phyloP scores from a whole-genome alignment of 192 early-diverging fungal species.

The Coemansia sp. region DNA sequence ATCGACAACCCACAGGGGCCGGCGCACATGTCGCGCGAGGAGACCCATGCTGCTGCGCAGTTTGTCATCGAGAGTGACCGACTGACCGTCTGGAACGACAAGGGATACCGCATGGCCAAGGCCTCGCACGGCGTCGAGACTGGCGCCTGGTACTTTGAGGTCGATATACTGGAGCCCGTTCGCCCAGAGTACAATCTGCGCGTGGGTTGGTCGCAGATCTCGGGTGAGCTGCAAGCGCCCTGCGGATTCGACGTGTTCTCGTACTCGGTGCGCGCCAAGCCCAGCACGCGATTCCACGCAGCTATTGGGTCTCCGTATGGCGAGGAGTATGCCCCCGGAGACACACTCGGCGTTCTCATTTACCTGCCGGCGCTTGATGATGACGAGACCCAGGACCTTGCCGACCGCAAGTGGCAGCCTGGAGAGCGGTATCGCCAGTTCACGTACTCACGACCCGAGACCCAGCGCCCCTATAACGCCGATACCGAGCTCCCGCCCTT shows the following conservation, averaged over 20 bases:
- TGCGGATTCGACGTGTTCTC: slow-evolving; percentile 73
- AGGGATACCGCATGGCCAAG: slow-evolving; percentile 76
- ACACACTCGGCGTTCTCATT: slow-evolving; percentile 53
- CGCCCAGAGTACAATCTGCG: slow-evolving; percentile 60
- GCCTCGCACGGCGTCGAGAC: slow-evolving; percentile 71
- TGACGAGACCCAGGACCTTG: slow-evolving; percentile 49
- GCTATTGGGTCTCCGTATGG: slow-evolving; percentile 51
- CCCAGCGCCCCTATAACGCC: slow-evolving; percentile 43
- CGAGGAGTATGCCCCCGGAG: slow-evolving; percentile 37
- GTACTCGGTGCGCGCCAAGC: slow-evolving; percentile 65
- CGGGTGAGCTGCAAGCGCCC: slow-evolving; percentile 71
- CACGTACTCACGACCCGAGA: slow-evolving; percentile 42
- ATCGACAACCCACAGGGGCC: slow-evolving; percentile 61
- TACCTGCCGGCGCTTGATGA: slow-evolving; percentile 46
- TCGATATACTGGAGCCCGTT: slow-evolving; percentile 50
- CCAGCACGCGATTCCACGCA: slow-evolving; percentile 68
- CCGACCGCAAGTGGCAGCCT: slow-evolving; percentile 49
- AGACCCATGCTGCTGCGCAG: slow-evolving; percentile 67
- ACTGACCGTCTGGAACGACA: slow-evolving; percentile 63
- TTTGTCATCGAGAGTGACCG: slow-evolving; percentile 60
- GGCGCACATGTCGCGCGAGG: slow-evolving; percentile 57
- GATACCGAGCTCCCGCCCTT: slow-evolving; percentile 45
- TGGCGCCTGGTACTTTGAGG: slow-evolving; percentile 76
- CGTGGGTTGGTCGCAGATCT: slow-evolving; percentile 77
- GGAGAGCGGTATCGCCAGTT: slow-evolving; percentile 46